Conservation (phyloP, 306 rosid species). For the Quercus suber region DNA sequence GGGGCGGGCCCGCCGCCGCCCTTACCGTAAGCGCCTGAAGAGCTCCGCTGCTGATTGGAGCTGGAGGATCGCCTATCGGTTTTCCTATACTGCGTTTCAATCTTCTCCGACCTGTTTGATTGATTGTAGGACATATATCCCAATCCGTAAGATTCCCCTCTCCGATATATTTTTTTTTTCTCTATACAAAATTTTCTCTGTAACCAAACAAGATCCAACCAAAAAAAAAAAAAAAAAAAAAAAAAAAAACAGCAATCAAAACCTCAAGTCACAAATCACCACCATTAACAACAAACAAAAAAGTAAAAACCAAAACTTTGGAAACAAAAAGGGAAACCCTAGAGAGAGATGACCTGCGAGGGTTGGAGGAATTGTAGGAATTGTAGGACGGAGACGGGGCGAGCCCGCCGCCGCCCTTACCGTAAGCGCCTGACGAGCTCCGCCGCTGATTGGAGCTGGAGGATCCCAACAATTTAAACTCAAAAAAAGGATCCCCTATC, state of each 20-base stretch:
- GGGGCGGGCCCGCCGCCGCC: conserved; percentile 76
- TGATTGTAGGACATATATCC: conserved; percentile 99
- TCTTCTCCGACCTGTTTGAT: conserved; percentile 77
- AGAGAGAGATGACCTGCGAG: conserved; percentile 44
- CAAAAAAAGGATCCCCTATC: no score
- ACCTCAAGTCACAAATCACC: not conserved
- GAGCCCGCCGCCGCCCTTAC: conserved; percentile 62
- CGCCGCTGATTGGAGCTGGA: conserved; percentile 74
- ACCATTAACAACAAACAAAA: not conserved
- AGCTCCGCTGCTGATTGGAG: conserved; percentile 78
- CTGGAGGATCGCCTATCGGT: conserved; percentile 58
- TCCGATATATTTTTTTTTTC: not conserved
- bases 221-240: not conserved
- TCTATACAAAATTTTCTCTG: conserved; percentile 30
- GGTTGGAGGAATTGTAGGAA: conserved; percentile 35
- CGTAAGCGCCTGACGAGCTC: conserved; percentile 48
- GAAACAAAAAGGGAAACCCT: not conserved
- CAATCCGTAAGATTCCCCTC: conserved; percentile 47
- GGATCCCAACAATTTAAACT: no score
- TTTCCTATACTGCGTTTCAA: conserved; percentile 58
- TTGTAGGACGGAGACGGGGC: conserved; percentile 55
- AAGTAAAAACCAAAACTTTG: not conserved
- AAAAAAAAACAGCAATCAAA: not conserved
- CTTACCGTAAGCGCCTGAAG: conserved; percentile 49
- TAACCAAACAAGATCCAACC: conserved; percentile 30